Percentiles rank a stretch among this genome's conserved stretches.
Conservation (phyloP, 768 basidiomycete genomes). For the Antrodiella citrinella region DNA sequence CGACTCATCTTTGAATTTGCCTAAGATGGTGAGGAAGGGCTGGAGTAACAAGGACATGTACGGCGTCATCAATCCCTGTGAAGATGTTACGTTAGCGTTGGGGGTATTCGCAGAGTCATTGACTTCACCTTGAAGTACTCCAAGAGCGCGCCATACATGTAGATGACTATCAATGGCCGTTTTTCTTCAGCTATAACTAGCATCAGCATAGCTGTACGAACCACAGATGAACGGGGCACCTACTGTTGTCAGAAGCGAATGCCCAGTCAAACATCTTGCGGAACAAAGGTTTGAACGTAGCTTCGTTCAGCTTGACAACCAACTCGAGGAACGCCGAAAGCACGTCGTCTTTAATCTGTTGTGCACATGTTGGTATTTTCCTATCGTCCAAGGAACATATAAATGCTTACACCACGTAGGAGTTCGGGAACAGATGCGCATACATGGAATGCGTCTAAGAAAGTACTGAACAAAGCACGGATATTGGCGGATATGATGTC, state of each 20-base stretch:
- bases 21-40: constrained; percentile 57
- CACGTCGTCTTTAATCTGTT: constrained; percentile 43
- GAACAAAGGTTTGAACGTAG: constrained; percentile 86
- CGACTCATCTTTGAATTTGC: constrained; percentile 32
- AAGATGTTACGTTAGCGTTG: background rate
- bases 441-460: constrained; percentile 70
- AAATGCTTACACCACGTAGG: constrained; percentile 23
- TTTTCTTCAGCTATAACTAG: constrained; percentile 23
- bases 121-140: constrained; percentile 79
- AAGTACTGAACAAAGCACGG: constrained; percentile 64
- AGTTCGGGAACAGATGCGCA: constrained; percentile 23
- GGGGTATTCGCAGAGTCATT: background rate
- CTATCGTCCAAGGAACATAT: background rate
- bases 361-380: background rate
- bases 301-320: constrained; percentile 89
- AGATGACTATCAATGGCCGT: constrained; percentile 66
- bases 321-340: constrained; percentile 80
- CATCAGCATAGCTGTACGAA: constrained; percentile 1
- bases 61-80: constrained; percentile 78
- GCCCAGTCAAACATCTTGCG: constrained; percentile 94
- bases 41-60: constrained; percentile 77
- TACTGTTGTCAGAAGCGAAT: constrained; percentile 50
- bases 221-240: background rate
- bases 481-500: constrained; percentile 57
- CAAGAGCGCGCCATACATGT: constrained; percentile 63